Evolutionary conservation across 176 grass and related monocot species (phyloP), one percentile per base, ranked within the genome.

Genomic region (Bolboschoenus planiculmis): DNA sequence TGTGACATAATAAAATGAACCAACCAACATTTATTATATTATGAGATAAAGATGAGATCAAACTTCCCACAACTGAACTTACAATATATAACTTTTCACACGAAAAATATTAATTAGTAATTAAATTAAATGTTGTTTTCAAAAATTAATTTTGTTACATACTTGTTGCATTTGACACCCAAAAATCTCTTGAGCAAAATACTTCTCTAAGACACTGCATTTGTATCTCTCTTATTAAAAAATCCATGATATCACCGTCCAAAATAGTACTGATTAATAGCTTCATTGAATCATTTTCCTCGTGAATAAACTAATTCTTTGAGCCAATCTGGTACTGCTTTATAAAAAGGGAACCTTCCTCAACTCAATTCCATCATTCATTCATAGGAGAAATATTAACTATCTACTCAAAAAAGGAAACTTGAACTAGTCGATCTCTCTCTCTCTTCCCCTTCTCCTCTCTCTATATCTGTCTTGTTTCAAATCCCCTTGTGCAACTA

Each of bases 311-410:
- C 26, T 74, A 74, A n/a, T 73, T 46, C n/a, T 73, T 26, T 2
- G 10, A 7, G 42, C 39, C 70, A 74, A 47, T 47, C 70, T 74
- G 26, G 70, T 47, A n/a, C n/a, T n/a, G 71, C 71, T 30, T 75
- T 75, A 75, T 75, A 50, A 75, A 70, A 75, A 50, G 71, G 70
- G 20, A 78, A 16, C 26, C 58, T 44, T 77, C 82, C 83, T 75
- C 23, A 40, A 47, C 10, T 13, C 10, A 47, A 47, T 71, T 37
- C 68, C 56, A 46, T 81, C 29, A 54, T 88, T 31, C 55, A 71
- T 51, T 58, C 42, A 79, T 86, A 84, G 78, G 24, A 51, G 37
- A 36, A 21, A n/a, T n/a, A n/a, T 84, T 46, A 56, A 42, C 26
- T 51, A 62, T 51, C 8, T 56, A 42, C 59, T 26, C 51, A 30